Percentiles rank a stretch among this genome's conserved stretches.
Evolutionary conservation across 2,329 filamentous ascomycete genomes (phyloP).

Genomic region (Didymosphaeria variabile): DNA sequence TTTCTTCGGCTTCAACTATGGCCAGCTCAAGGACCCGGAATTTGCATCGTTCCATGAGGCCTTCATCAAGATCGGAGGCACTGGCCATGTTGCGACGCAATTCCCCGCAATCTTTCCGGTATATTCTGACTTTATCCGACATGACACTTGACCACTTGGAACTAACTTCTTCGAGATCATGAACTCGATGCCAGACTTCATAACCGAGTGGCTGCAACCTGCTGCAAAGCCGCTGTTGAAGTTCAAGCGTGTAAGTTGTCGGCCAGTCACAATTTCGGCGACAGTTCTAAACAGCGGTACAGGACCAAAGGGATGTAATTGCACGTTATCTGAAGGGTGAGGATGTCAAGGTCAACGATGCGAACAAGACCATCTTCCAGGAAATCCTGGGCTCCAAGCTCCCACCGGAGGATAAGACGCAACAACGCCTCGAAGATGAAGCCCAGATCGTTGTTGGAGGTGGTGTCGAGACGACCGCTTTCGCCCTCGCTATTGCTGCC

Average conservation of each 20-base stretch:
- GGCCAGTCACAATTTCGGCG: not conserved
- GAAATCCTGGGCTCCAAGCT: conserved; percentile 43
- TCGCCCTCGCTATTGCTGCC: conserved; percentile 37
- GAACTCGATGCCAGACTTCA: conserved; percentile 41
- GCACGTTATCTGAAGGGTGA: conserved; percentile 39
- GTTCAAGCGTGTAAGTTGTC: conserved; percentile 37
- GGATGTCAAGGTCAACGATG: conserved; percentile 42
- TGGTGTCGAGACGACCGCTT: conserved; percentile 52
- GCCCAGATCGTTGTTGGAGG: conserved; percentile 51
- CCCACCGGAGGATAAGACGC: conserved; percentile 47
- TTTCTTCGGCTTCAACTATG: conserved; percentile 48
- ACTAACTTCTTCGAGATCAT: conserved; percentile 35
- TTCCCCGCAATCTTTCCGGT: conserved; percentile 44
- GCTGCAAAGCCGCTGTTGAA: conserved; percentile 41
- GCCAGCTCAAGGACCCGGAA: conserved; percentile 42
- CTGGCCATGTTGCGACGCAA: conserved; percentile 44
- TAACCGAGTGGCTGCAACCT: conserved; percentile 43
- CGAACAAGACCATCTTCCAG: conserved; percentile 46
- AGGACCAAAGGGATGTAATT: conserved; percentile 39
- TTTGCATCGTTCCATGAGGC: conserved; percentile 48
- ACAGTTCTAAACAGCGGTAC: conserved; percentile 1
- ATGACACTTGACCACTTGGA: not conserved
- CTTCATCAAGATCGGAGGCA: conserved; percentile 42
- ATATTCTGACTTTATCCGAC: conserved; percentile 12
- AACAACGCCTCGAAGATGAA: conserved; percentile 50